Base-by-base conservation (phyloP, 805 yeast genomes). In the Hemisphaericaspora nanyangensis region DNA sequence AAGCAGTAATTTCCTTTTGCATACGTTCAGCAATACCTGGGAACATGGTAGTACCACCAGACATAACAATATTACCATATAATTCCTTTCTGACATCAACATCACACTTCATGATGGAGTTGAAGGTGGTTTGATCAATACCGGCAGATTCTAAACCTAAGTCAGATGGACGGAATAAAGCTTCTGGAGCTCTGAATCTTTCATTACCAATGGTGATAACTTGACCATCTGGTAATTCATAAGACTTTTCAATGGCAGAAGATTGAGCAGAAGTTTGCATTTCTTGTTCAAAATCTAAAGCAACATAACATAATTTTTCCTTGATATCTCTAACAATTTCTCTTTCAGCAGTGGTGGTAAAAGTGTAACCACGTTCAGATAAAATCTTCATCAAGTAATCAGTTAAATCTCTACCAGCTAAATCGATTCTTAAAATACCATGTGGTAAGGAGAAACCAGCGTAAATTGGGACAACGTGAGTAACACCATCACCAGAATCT, bases 41-140 rank as follows among this genome's bases (percentile, higher is more conserved):
- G 96, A 89, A 93, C 98, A 93, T 89, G 58, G 99, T 93, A 61
- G 98, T 90, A 85, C 99, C 99, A 81, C 99, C 99, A 56, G 98
- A 90, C 93, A 93, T 85, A 68, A 93, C 99, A 65, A 93, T 93
- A 85, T 93, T 93, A 76, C 95, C 95, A 80, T 93, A 93, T 72
- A 93, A 82, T 73, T 91, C 98, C 79, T 87, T 91, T 77, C 99
- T 87, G 58, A 93, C 96, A 76, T 93, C 99, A 60, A 93, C 85
- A 76, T 93, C 99, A 78, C 97, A 90, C 88, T 90, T 91, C 81
- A 85, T 87, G 77, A 93, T 93, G 47, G 93, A 84, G 80, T 83
- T 83, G 80, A 79, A 85, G 54, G 93, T 82, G 57, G 97, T 90
- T 80, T 93, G 98, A 76, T 93, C 97, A 71, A 93, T 88, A 85